Percentiles rank a stretch among this genome's conserved stretches.
phyloP scores from a whole-genome alignment of 1,284 basidiomycete genomes.

The Sporisorium exsertum region DNA sequence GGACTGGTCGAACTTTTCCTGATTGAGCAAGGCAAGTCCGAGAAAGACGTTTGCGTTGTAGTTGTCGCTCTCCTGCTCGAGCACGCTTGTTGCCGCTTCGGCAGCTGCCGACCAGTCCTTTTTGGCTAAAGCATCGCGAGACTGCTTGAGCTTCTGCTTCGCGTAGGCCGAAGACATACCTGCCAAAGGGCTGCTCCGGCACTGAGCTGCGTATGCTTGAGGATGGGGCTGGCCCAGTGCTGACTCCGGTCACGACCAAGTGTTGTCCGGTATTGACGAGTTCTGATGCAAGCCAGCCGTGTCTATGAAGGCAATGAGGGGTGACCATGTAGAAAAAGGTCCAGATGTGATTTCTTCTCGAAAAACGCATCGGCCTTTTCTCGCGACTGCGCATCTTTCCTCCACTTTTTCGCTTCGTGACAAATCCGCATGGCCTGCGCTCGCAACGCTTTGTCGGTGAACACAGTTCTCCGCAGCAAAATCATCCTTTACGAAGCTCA shows the following conservation, averaged over 20 bases:
- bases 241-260: not conserved
- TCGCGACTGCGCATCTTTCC: conserved; percentile 3
- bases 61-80: conserved; percentile 62
- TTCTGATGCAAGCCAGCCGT: not conserved
- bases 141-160: conserved; percentile 62
- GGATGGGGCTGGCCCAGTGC: not conserved
- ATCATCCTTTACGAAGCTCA: not conserved
- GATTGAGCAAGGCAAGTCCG: conserved; percentile 60
- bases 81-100: conserved; percentile 46
- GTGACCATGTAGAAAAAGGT: conserved; percentile 1
- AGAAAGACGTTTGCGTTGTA: conserved; percentile 67
- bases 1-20: conserved; percentile 45
- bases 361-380: not conserved
- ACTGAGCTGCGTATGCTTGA: not conserved
- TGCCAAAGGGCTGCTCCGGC: not conserved
- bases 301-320: not conserved
- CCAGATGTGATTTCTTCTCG: conserved; percentile 20
- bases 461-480: not conserved
- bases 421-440: not conserved
- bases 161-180: conserved; percentile 49
- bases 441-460: not conserved
- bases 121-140: conserved; percentile 55
- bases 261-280: not conserved
- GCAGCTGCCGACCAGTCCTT: conserved; percentile 55
- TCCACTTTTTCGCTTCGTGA: conserved; percentile 26